Percentiles rank a stretch among this genome's conserved stretches.
These are phyloP conservation scores for Radiomyces spectabilis DNA, from an alignment of 192 early-diverging fungal genomes.

Conservation along the genomic window DNA sequence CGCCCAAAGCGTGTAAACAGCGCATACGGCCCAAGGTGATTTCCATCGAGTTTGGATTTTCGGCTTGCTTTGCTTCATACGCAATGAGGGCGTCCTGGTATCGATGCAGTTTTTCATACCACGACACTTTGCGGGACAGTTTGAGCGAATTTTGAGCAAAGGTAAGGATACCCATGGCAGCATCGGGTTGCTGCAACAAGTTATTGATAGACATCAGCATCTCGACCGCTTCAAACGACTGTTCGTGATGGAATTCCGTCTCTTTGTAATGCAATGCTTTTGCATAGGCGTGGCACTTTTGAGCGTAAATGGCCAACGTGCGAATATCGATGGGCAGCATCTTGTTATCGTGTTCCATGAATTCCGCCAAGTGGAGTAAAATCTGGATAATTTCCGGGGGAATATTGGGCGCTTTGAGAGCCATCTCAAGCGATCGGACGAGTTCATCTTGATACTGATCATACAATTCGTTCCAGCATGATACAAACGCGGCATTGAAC, in stretches of 20 bases:
- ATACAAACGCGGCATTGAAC: constrained; percentile 96
- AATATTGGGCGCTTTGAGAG: constrained; percentile 70
- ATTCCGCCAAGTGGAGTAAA: constrained; percentile 90
- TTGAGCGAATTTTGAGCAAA: constrained; percentile 79
- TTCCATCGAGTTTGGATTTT: constrained; percentile 70
- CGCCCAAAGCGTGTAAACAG: constrained; percentile 87
- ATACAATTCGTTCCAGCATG: constrained; percentile 89
- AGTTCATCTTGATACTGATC: constrained; percentile 90
- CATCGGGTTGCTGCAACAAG: constrained; percentile 91
- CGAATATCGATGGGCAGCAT: constrained; percentile 89
- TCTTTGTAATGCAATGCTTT: constrained; percentile 99
- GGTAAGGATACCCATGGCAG: constrained; percentile 89
- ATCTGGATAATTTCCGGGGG: constrained; percentile 91
- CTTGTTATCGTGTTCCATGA: constrained; percentile 98
- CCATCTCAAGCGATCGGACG: constrained; percentile 71
- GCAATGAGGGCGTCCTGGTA: constrained; percentile 91
- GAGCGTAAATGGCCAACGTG: constrained; percentile 81
- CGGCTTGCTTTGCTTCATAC: constrained; percentile 69
- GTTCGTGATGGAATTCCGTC: constrained; percentile 81
- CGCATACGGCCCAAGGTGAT: constrained; percentile 82
- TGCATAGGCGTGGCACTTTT: constrained; percentile 90
- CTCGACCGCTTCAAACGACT: constrained; percentile 80
- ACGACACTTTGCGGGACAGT: constrained; percentile 80
- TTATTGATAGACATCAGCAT: constrained; percentile 92
- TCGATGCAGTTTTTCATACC: constrained; percentile 89